phyloP scores from a whole-genome alignment of 257 asterid genomes.

The Scutellaria barbata region DNA sequence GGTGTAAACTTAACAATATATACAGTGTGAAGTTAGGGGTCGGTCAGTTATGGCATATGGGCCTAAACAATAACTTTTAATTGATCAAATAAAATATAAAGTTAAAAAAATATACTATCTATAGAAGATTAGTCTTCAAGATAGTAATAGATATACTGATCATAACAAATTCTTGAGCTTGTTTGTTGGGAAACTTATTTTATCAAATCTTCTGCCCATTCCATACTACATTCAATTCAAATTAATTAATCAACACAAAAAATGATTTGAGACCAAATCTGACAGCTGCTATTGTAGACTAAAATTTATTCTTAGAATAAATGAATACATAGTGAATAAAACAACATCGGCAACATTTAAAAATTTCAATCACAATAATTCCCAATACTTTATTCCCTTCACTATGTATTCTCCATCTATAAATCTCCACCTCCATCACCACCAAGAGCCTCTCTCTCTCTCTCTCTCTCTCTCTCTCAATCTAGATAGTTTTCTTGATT shows the following conservation, averaged over 20 bases:
- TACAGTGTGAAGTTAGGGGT: too few species aligned
- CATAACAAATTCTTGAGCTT: too few species aligned
- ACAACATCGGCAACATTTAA: slow-evolving; percentile 19
- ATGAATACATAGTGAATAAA: slow-evolving; percentile 14
- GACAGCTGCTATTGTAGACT: not conserved
- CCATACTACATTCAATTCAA: not conserved
- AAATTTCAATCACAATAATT: slow-evolving; percentile 42
- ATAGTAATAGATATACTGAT: too few species aligned
- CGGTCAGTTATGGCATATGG: too few species aligned
- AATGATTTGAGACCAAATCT: not conserved
- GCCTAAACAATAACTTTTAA: too few species aligned
- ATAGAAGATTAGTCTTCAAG: too few species aligned
- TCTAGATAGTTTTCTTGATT: not conserved
- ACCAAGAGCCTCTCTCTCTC: slow-evolving; percentile 34
- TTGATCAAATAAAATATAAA: too few species aligned
- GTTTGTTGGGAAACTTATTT: not conserved
- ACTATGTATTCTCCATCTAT: slow-evolving; percentile 33
- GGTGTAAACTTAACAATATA: too few species aligned
- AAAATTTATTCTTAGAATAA: too few species aligned
- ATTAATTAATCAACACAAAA: not conserved
- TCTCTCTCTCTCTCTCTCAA: not conserved
- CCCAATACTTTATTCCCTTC: slow-evolving; percentile 36
- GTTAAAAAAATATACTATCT: too few species aligned
- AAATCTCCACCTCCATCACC: slow-evolving; percentile 42
- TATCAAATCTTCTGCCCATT: not conserved